Base-by-base conservation (phyloP, 2,329 filamentous ascomycete species). In the Beauveria medogensis region DNA sequence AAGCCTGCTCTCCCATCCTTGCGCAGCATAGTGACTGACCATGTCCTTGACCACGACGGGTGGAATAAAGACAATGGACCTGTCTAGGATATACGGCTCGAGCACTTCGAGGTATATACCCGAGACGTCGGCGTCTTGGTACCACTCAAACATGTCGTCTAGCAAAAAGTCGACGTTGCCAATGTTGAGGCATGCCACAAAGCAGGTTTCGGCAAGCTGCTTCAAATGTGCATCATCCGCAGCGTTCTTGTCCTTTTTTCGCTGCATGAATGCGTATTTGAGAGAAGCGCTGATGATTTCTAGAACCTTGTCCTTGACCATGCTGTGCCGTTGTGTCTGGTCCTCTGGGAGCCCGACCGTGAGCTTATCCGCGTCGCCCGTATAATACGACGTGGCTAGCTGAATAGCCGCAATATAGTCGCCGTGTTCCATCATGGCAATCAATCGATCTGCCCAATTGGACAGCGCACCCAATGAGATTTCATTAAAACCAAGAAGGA, bases 381-480 rank as follows among this genome's bases (percentile, higher is more conserved):
- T 88, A 71, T 96, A 97, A 73, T 97, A 99, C 0, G 89, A 89
- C 1, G 92, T 96, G 10, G 93, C 95, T 62, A 99, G 80, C 65
- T 88, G 84, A 63, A 99, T 96, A 2, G 94, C 92, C 14, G 86
- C 89, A 65, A 99, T 89, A 69, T 96, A 96, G 73, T 97, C 92
- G n/a, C 94, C 94, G 61, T 92, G 85, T 71, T 97, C 92, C 90
- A 99, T 97, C 67, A 97, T 80, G 0, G 93, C 92, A 65, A 97
- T 86, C 20, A 99, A 78, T 46, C 94, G 83, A 73, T 99, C 94
- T 2, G 94, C 93, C 94, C 94, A 99, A 67, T 99, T 99, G 0
- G 94, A 97, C 40, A 99, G 76, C 5, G 89, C 90, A 2, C 94
- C 94, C 53, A 97, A 90, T 0, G 91, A 91, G 46, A 97, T 79